phyloP scores from a whole-genome alignment of 257 asterid species.

The Primulina huaijiensis region DNA sequence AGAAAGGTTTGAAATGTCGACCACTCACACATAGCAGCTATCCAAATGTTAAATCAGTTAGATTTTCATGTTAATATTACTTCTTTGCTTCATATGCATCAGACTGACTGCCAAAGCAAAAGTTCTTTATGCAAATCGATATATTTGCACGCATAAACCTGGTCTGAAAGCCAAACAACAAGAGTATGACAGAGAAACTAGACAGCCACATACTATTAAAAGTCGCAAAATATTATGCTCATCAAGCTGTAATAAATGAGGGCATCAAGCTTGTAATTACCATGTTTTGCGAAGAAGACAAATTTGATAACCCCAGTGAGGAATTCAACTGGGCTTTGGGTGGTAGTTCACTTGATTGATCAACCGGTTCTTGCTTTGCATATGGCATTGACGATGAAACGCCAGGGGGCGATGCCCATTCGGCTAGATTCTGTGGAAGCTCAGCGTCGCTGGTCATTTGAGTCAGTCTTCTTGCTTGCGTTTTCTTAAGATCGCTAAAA shows the following conservation, averaged over 20 bases:
- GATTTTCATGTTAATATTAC: background rate
- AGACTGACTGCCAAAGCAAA: background rate
- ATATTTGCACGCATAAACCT: slow-evolving; percentile 8
- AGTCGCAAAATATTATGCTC: slow-evolving; percentile 47
- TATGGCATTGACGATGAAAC: slow-evolving; percentile 41
- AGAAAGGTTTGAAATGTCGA: slow-evolving; percentile 2
- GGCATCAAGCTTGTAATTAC: slow-evolving; percentile 34
- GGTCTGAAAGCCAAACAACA: slow-evolving; percentile 18
- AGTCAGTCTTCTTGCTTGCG: slow-evolving; percentile 35
- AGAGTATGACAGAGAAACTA: slow-evolving; percentile 19
- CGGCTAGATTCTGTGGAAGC: slow-evolving; percentile 41
- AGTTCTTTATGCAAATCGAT: slow-evolving; percentile 15
- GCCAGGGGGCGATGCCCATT: slow-evolving; percentile 42
- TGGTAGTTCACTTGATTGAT: slow-evolving; percentile 64
- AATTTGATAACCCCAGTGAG: slow-evolving; percentile 45
- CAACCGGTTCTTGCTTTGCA: slow-evolving; percentile 72
- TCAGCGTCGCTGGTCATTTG: slow-evolving; percentile 40
- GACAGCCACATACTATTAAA: slow-evolving; percentile 20
- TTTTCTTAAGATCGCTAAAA: slow-evolving; percentile 52
- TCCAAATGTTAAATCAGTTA: slow-evolving; percentile 15
- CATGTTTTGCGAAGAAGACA: slow-evolving; percentile 46
- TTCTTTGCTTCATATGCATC: slow-evolving; percentile 17
- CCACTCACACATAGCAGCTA: slow-evolving; percentile 12
- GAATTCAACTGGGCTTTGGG: slow-evolving; percentile 47
- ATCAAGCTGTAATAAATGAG: background rate